A percentile compares a stretch with the other conserved stretches of the same genome.
Evolutionary conservation across 78 protist species (phyloP).

Genomic region (Dictyostelium brefeldianum): DNA sequence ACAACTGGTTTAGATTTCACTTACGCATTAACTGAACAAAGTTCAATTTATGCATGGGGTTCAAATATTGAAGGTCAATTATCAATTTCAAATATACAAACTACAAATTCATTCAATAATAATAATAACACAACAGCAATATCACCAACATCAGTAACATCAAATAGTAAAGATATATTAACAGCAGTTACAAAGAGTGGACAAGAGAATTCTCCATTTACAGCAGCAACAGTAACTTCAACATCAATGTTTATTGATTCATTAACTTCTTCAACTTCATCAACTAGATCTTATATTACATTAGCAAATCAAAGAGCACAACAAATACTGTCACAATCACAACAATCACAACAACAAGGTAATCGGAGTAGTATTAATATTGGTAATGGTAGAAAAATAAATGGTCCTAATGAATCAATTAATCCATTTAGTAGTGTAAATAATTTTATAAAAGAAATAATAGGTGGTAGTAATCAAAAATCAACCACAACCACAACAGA

Average conservation of each 20-base stretch:
- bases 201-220: too few relatives aligned
- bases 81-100: not conserved
- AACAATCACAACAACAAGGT: not conserved
- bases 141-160: not conserved
- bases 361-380: not conserved
- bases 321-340: not conserved
- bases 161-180: not conserved
- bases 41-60: conserved; percentile 60
- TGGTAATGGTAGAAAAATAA: not conserved
- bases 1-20: conserved; percentile 42
- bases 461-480: not conserved
- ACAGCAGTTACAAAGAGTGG: not conserved
- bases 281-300: conserved; percentile 13
- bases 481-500: not conserved
- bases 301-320: conserved; percentile 8
- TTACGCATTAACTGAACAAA: conserved; percentile 39
- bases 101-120: not conserved
- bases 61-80: conserved; percentile 50
- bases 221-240: not conserved
- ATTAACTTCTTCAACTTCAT: conserved; percentile 21
- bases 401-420: not conserved
- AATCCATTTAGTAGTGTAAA: conserved; percentile 17
- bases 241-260: not conserved
- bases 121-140: not conserved
- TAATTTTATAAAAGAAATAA: conserved; percentile 7